A percentile compares a stretch with the other conserved stretches of the same genome.
phyloP scores from a whole-genome alignment of 768 basidiomycete species.

The Coprinopsis strossmayeri region DNA sequence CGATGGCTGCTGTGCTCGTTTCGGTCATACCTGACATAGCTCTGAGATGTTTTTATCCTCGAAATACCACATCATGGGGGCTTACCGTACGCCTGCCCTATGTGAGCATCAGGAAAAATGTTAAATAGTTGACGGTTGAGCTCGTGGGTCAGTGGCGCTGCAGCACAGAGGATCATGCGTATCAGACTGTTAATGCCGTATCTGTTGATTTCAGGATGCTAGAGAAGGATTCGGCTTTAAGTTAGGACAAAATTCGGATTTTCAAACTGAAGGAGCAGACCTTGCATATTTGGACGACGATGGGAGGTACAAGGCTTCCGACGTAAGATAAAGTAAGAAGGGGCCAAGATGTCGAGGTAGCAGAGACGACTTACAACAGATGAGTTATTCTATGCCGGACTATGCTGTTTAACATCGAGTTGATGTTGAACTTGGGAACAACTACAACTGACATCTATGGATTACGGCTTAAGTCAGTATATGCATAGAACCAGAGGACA shows the following conservation, averaged over 20 bases:
- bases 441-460: constrained; percentile 47
- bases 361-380: constrained; percentile 34
- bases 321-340: not conserved
- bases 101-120: constrained; percentile 45
- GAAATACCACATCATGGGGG: not conserved
- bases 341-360: not conserved
- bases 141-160: constrained; percentile 52
- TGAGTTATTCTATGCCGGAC: constrained; percentile 50
- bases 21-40: constrained; percentile 56
- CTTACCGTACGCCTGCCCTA: constrained; percentile 55
- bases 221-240: not conserved
- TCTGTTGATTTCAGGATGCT: constrained; percentile 48
- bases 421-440: constrained; percentile 56
- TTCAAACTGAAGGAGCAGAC: constrained; percentile 17
- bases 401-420: constrained; percentile 56
- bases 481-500: not conserved
- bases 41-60: not conserved
- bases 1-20: constrained; percentile 43
- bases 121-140: constrained; percentile 41
- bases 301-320: constrained; percentile 49
- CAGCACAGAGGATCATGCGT: constrained; percentile 47
- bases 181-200: constrained; percentile 39
- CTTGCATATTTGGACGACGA: constrained; percentile 52
- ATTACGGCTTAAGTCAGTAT: not conserved
- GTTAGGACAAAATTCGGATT: not conserved